A percentile compares a stretch with the other conserved stretches of the same genome.
Conservation (phyloP, 768 basidiomycete genomes). For the Boletus rubescentipes region DNA sequence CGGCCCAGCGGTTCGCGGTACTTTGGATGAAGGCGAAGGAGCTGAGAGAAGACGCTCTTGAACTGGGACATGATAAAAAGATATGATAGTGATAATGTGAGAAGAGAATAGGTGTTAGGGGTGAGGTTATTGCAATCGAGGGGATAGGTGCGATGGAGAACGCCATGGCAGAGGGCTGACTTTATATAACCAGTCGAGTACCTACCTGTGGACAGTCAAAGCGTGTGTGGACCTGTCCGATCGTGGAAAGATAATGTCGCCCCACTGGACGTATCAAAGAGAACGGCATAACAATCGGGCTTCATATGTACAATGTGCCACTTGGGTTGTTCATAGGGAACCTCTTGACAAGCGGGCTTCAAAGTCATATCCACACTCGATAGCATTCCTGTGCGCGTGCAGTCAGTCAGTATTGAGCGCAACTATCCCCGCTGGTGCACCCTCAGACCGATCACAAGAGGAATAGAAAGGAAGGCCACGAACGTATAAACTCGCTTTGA, state of each 20-base stretch:
- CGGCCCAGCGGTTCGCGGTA: too few relatives aligned
- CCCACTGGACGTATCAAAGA: neutral
- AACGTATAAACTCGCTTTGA: neutral
- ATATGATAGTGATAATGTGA: neutral
- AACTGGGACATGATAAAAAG: neutral
- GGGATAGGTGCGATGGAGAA: neutral
- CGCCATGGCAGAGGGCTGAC: neutral
- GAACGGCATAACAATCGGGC: neutral
- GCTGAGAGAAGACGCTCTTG: neutral
- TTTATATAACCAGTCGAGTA: too few relatives aligned
- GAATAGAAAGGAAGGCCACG: neutral
- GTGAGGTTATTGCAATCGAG: neutral
- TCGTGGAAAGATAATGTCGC: neutral
- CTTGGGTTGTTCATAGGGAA: neutral
- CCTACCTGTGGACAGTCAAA: neutral
- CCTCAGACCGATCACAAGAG: neutral
- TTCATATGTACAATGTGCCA: neutral
- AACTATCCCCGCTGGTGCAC: neutral
- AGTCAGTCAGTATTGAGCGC: neutral
- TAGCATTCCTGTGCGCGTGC: neutral
- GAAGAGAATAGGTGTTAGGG: neutral
- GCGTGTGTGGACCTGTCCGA: neutral
- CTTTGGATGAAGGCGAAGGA: neutral
- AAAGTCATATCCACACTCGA: neutral
- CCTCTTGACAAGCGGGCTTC: neutral